Evolutionary conservation across 371 early-diverging fungal species (phyloP).

Genomic region (Blyttiomyces sp.): DNA sequence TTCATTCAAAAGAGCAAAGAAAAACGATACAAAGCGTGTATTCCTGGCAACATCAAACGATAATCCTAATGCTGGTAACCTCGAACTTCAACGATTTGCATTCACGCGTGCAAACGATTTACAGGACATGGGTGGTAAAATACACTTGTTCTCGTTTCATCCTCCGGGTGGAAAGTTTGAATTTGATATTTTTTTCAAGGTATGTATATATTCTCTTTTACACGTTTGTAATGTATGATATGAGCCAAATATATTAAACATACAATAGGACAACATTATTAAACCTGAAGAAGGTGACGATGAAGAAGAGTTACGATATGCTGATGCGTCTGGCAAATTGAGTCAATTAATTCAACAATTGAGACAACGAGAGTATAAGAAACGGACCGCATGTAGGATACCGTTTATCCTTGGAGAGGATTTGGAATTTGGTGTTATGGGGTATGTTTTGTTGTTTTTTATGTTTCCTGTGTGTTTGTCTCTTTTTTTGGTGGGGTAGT

Average conservation of each 20-base stretch:
- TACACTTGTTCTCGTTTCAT: constrained; percentile 30
- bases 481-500: not conserved
- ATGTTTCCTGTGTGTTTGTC: not conserved
- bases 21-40: constrained; percentile 55
- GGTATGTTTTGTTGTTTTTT: constrained; percentile 24
- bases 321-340: constrained; percentile 26
- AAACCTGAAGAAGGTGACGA: constrained; percentile 8
- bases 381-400: constrained; percentile 51
- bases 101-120: constrained; percentile 57
- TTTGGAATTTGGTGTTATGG: constrained; percentile 59
- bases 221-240: not conserved
- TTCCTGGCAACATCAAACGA: constrained; percentile 69
- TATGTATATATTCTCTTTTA: not conserved
- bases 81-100: constrained; percentile 48
- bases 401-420: constrained; percentile 51
- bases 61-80: constrained; percentile 53
- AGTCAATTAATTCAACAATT: constrained; percentile 48
- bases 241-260: not conserved
- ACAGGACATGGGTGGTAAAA: constrained; percentile 36
- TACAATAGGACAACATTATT: constrained; percentile 3
- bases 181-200: constrained; percentile 28
- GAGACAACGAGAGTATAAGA: constrained; percentile 55
- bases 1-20: constrained; percentile 42
- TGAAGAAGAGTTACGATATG: constrained; percentile 12
- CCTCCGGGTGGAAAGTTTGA: constrained; percentile 13